Percentiles rank a stretch among this genome's conserved stretches.
These are phyloP conservation scores for Metschnikowia dekortorum DNA, from an alignment of 805 yeast species.

Conservation along the genomic window DNA sequence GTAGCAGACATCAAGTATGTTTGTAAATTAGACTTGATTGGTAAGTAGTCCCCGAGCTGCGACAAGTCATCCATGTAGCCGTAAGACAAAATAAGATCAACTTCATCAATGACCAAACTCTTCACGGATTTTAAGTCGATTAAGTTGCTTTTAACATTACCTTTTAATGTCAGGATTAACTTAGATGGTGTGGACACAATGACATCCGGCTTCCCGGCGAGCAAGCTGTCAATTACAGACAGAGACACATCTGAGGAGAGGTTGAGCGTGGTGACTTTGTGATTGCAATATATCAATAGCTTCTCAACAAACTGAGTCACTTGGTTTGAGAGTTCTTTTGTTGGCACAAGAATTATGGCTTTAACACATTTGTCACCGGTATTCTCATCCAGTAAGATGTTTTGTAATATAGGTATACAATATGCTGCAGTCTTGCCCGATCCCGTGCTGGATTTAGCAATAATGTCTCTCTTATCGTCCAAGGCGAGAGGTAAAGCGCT, in stretches of 20 bases:
- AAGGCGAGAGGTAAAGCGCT: constrained; percentile 90
- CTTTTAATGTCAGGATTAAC: constrained; percentile 51
- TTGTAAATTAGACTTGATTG: constrained; percentile 73
- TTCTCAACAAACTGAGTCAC: constrained; percentile 67
- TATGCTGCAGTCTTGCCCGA: constrained; percentile 95
- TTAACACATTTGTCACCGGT: constrained; percentile 33
- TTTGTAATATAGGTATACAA: constrained; percentile 79
- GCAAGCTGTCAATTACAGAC: constrained; percentile 63
- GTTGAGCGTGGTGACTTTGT: constrained; percentile 60
- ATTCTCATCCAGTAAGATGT: constrained; percentile 47
- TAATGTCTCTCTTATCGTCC: constrained; percentile 84
- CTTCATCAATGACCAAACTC: constrained; percentile 88
- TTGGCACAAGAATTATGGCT: constrained; percentile 82
- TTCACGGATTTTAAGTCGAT: constrained; percentile 54
- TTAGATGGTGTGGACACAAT: constrained; percentile 85
- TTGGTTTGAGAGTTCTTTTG: constrained; percentile 87
- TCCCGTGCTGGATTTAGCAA: constrained; percentile 93
- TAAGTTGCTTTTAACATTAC: constrained; percentile 32
- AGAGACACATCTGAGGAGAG: constrained; percentile 64
- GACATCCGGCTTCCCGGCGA: constrained; percentile 73
- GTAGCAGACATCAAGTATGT: constrained; percentile 97
- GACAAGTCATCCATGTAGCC: constrained; percentile 86
- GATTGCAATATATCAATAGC: constrained; percentile 67
- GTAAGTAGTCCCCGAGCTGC: constrained; percentile 58
- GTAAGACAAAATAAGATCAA: constrained; percentile 82